Evolutionary conservation across 2,329 filamentous ascomycete genomes (phyloP), one percentile per base, ranked within the genome.

Genomic region (Fusarium buxicola): DNA sequence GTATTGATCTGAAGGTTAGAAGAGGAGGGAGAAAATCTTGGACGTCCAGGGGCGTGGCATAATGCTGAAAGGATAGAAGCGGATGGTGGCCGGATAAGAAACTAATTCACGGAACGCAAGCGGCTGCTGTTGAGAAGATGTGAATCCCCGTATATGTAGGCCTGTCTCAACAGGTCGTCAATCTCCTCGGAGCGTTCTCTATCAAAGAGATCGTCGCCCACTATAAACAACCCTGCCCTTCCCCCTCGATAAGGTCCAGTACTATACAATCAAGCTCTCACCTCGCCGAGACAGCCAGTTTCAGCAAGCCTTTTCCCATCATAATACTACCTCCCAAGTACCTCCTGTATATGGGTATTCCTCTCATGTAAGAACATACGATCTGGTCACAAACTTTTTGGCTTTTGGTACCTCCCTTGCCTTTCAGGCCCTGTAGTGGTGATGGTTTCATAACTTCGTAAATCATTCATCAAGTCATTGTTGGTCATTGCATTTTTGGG

Each of bases 401-500:
- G 13, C 45, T 38, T 45, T 55, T 39, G 24, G 35, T 50, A 34
- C 50, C 54, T 65, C 30, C 50, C 25, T 35, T 36, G 25, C 27
- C 38, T 47, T 18, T 38, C 25, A 34, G 27, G 40, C 38, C 61
- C 30, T 54, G 11, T 46, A 47, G 45, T 48, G 32, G 40, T 55
- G 35, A 34, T 59, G 30, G 30, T 57, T 43, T 70, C 68, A 32
- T 70, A 56, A 62, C 28, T 62, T 70, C 68, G 41, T 70, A 16
- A 66, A 50, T 41, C 55, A 35, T 68, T 68, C 51, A 53, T 57
- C 41, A 62, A 48, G 30, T 69, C 64, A 46, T 70, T 55, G 51
- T 58, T 38, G 18, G 44, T 58, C 48, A 45, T 66, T 58, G 40
- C 52, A 55, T 60, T 52, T 60, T 43, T 41, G 32, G 28, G 35